phyloP scores from a whole-genome alignment of 495 filamentous ascomycete species.

The Penicillium malachiteum region DNA sequence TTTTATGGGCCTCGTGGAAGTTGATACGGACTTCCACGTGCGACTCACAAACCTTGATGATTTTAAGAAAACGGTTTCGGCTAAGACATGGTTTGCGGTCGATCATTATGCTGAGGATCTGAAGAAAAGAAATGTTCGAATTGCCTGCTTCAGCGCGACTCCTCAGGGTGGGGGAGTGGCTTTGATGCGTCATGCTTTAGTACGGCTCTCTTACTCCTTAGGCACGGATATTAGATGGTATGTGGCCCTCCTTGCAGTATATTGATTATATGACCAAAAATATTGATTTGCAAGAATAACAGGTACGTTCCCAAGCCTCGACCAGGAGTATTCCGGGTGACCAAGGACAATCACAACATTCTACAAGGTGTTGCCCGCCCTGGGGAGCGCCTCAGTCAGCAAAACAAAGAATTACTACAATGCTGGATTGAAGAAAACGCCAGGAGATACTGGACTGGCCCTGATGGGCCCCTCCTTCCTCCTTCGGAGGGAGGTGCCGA shows the following conservation, averaged over 20 bases:
- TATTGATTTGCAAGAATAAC: neutral
- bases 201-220: constrained; percentile 67
- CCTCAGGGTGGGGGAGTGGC: constrained; percentile 88
- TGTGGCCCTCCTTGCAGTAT: constrained; percentile 17
- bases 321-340: constrained; percentile 81
- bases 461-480: constrained; percentile 66
- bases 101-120: constrained; percentile 66
- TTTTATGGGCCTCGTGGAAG: constrained; percentile 70
- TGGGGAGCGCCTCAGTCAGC: constrained; percentile 56
- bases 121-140: constrained; percentile 63
- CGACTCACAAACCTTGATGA: constrained; percentile 60
- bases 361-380: constrained; percentile 76
- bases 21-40: constrained; percentile 65
- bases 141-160: constrained; percentile 85
- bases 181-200: constrained; percentile 82
- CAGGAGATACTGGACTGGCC: constrained; percentile 69
- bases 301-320: constrained; percentile 81
- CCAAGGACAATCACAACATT: constrained; percentile 91
- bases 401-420: constrained; percentile 59
- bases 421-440: constrained; percentile 82
- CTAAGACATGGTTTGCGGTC: constrained; percentile 66
- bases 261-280: neutral
- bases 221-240: constrained; percentile 77
- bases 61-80: constrained; percentile 61
- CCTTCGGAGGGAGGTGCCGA: constrained; percentile 74